Evolutionary conservation across 768 basidiomycete species (phyloP).

Genomic region (Galerina marginata): DNA sequence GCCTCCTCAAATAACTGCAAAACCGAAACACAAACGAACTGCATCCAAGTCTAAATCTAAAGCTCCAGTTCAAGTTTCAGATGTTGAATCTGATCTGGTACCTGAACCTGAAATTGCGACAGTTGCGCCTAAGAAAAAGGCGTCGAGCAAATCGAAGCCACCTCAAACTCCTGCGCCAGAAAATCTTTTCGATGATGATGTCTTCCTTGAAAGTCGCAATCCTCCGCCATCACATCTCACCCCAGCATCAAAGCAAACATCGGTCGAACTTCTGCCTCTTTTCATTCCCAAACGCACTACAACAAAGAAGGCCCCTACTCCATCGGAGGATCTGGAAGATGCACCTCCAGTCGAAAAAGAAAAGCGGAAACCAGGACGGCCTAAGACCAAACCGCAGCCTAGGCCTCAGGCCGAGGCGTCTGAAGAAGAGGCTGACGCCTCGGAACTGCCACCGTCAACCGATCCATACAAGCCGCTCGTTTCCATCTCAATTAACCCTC

Average conservation of each 20-base stretch:
- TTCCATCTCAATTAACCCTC: neutral
- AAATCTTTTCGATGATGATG: conserved; percentile 26
- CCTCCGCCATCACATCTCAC: conserved; percentile 15
- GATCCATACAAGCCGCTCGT: neutral
- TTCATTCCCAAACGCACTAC: conserved; percentile 29
- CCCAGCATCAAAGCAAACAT: neutral
- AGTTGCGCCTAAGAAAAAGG: conserved; percentile 16
- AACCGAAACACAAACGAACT: conserved; percentile 13
- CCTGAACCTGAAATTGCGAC: conserved; percentile 10
- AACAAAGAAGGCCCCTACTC: conserved; percentile 4
- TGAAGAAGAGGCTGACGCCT: conserved; percentile 8
- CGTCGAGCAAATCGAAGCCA: conserved; percentile 18
- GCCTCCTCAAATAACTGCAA: conserved; percentile 9
- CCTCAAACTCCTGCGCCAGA: conserved; percentile 14
- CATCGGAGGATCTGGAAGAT: neutral
- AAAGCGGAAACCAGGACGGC: conserved; percentile 19
- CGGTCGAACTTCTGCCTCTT: conserved; percentile 22
- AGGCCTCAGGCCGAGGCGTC: neutral
- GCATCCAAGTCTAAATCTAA: conserved; percentile 21
- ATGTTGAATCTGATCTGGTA: conserved; percentile 18
- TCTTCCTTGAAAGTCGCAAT: conserved; percentile 21
- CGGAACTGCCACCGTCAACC: neutral
- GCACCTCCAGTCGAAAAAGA: conserved; percentile 10
- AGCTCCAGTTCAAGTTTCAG: conserved; percentile 13
- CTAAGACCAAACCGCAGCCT: conserved; percentile 17